These are phyloP conservation scores for Nymphaea colorata DNA, from an alignment of 164 flowering plant genomes.

Conservation along the genomic window DNA sequence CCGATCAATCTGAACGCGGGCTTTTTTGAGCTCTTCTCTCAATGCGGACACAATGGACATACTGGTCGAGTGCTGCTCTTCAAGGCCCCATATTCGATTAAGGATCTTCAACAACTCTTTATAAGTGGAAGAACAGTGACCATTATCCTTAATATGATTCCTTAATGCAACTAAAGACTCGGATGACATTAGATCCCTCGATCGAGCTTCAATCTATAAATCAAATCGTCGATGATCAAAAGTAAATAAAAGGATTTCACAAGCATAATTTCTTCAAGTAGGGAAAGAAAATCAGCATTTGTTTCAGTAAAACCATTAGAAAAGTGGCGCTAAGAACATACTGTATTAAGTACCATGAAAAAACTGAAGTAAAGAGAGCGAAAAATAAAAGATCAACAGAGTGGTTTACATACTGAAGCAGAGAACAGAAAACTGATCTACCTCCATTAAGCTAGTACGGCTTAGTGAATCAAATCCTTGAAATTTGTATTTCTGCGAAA, in stretches of 20 bases:
- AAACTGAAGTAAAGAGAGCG: background rate
- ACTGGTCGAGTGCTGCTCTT: constrained; percentile 64
- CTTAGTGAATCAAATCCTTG: constrained; percentile 43
- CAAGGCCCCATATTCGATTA: constrained; percentile 68
- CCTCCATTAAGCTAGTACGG: constrained; percentile 79
- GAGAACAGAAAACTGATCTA: constrained; percentile 9
- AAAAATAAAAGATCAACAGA: background rate
- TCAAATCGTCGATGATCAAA: background rate
- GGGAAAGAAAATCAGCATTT: too few relatives aligned
- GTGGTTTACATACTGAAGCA: background rate
- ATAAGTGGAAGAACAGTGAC: constrained; percentile 69
- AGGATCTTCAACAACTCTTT: constrained; percentile 81
- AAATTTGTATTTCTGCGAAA: constrained; percentile 33
- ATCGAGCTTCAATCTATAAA: constrained; percentile 61
- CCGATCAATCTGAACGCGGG: constrained; percentile 60
- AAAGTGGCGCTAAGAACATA: too few relatives aligned
- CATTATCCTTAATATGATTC: constrained; percentile 60
- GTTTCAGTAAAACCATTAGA: too few relatives aligned
- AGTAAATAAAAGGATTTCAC: too few relatives aligned
- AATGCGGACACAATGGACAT: constrained; percentile 75
- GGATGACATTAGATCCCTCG: constrained; percentile 42
- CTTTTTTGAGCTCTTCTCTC: constrained; percentile 82
- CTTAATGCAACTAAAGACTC: constrained; percentile 37
- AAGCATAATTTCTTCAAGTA: too few relatives aligned
- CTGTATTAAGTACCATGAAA: too few relatives aligned